phyloP scores from a whole-genome alignment of 83 land plant genomes.

The Picea abies region DNA sequence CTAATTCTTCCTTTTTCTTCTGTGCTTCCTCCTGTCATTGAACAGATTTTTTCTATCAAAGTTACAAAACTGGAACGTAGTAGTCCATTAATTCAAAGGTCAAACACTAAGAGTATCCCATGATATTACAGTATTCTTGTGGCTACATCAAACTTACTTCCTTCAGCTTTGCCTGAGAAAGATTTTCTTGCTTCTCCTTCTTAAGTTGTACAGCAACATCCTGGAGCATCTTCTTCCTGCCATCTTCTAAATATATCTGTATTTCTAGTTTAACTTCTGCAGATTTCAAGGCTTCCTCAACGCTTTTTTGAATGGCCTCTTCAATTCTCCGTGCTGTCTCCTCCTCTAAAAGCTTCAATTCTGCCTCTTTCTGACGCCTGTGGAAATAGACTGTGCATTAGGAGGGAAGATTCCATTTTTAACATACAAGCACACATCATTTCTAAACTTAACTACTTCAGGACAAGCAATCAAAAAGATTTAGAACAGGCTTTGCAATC shows the following conservation, averaged over 20 bases:
- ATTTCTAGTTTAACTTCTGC: conserved; percentile 79
- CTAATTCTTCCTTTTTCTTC: conserved; percentile 81
- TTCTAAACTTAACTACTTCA: neutral
- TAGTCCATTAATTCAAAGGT: neutral
- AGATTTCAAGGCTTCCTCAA: conserved; percentile 81
- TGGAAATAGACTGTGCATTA: conserved; percentile 3
- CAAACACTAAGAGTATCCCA: neutral
- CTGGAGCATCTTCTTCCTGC: conserved; percentile 75
- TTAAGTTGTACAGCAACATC: conserved; percentile 89
- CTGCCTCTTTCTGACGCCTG: conserved; percentile 96
- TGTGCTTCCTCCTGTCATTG: conserved; percentile 73
- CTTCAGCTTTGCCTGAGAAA: conserved; percentile 66
- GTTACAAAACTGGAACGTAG: neutral
- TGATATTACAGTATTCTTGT: neutral
- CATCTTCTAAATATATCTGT: conserved; percentile 71
- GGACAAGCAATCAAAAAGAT: conserved; percentile 10
- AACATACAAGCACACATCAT: conserved; percentile 11
- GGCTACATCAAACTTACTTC: conserved; percentile 34
- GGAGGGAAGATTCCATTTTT: neutral
- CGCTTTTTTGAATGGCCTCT: conserved; percentile 86
- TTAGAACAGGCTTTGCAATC: neutral
- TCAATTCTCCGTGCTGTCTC: conserved; percentile 92
- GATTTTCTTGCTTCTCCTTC: conserved; percentile 82
- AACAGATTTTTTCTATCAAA: neutral
- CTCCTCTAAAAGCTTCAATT: conserved; percentile 86